phyloP scores from a whole-genome alignment of 179 eudicot genomes.

The Amaranthus tricolor region DNA sequence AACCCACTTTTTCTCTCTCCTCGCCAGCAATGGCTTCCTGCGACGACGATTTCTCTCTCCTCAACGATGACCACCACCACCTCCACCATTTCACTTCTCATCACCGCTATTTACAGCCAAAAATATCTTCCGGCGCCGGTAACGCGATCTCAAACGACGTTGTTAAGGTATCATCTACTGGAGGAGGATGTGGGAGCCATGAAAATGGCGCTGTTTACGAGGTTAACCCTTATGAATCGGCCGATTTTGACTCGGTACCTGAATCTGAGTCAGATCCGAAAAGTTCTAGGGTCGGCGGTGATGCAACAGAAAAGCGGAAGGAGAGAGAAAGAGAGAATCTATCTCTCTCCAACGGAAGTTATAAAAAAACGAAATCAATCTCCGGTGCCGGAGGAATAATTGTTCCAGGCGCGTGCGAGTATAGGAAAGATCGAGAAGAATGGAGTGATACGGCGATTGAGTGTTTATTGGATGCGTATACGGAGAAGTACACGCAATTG shows the following conservation, averaged over 20 bases:
- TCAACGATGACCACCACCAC: slow-evolving; percentile 43
- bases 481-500: slow-evolving; percentile 67
- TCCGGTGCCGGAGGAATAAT: slow-evolving; percentile 6
- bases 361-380: slow-evolving; percentile 41
- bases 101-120: slow-evolving; percentile 12
- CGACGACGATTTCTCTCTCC: slow-evolving; percentile 87
- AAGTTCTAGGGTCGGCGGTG: slow-evolving; percentile 16
- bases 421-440: slow-evolving; percentile 87
- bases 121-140: neutral
- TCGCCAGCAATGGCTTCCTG: slow-evolving; percentile 59
- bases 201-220: slow-evolving; percentile 31
- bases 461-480: slow-evolving; percentile 72
- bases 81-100: slow-evolving; percentile 31
- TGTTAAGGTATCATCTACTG: slow-evolving; percentile 4
- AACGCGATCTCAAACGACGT: neutral
- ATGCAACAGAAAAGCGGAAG: slow-evolving; percentile 37
- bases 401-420: slow-evolving; percentile 42
- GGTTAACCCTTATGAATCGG: slow-evolving; percentile 26
- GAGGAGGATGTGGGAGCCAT: slow-evolving; percentile 3
- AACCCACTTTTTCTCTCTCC: slow-evolving; percentile 42
- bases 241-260: slow-evolving; percentile 38
- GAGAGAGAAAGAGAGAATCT: slow-evolving; percentile 41
- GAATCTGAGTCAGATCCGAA: slow-evolving; percentile 41
- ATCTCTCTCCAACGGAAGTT: slow-evolving; percentile 5
- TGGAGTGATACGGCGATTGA: slow-evolving; percentile 91